These are phyloP conservation scores for Pseudogymnoascus sp. DNA, from an alignment of 2,329 filamentous ascomycete genomes.

Conservation along the genomic window DNA sequence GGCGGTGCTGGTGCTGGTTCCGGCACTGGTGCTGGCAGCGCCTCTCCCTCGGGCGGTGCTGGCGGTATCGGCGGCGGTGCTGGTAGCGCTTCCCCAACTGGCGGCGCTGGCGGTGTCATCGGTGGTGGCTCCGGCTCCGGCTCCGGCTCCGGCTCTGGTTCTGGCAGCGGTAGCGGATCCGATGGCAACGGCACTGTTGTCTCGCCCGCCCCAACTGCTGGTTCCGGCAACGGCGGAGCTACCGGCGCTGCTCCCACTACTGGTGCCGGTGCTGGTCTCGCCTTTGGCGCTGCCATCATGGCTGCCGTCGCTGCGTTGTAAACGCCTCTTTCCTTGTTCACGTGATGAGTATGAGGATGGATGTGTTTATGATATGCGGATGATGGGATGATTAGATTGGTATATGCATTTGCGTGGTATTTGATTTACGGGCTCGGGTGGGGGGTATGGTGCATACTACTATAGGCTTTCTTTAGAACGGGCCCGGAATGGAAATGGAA, in stretches of 20 bases:
- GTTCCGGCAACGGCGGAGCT: not conserved
- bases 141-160: not conserved
- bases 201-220: not conserved
- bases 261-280: not conserved
- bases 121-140: not conserved
- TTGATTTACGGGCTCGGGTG: not conserved
- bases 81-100: not conserved
- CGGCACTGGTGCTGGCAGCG: not conserved
- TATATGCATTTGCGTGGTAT: not conserved
- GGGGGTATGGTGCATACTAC: not conserved
- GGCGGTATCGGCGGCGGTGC: not conserved
- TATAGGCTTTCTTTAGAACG: no score
- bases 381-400: not conserved
- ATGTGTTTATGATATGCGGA: not conserved
- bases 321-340: not conserved
- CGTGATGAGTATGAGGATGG: not conserved
- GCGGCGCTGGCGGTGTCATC: not conserved
- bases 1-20: not conserved
- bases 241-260: not conserved
- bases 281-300: constrained; percentile 6
- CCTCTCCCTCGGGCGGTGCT: not conserved
- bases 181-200: constrained; percentile 3
- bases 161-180: not conserved
- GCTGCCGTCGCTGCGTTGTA: constrained; percentile 4
- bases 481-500: not conserved